Base-by-base conservation (phyloP, 257 asterid species). In the Ocimum tenuiflorum region DNA sequence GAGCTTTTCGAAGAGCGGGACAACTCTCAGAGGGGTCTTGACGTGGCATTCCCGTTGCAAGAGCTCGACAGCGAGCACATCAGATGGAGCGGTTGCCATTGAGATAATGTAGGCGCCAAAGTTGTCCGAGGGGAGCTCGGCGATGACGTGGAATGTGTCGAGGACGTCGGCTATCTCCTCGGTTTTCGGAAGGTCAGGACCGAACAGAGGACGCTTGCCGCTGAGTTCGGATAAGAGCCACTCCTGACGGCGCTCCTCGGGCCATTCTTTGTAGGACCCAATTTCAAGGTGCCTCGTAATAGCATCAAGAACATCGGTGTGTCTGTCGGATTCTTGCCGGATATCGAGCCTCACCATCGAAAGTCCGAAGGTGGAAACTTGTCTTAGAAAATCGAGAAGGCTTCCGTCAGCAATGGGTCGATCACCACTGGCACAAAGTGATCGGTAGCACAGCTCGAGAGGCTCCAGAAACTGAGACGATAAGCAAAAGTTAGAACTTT, bases 41-140 rank as follows among this genome's bases (percentile, higher is more conserved):
- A 91, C 91, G 29, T 76, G 87, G 78, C 96, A 91, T 71, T 82
- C 95, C 13, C 95, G 87, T 61, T 91, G 98, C 78, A 91, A 50
- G 61, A 91, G 96, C 80, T 91, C 98, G 0, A 91, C 95, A 0
- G 98, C 98, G 2, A 91, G 96, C 64, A 91, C 98, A 52, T 91
- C 98, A 20, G 98, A 91, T 3, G 98, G 88, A 62, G 96, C 80
- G 2, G 98, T 91, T 3, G 98, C 96, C 98, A 91, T 91, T 11
- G 98, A 91, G 43, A 91, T 91, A 12, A 91, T 80, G 73, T 91
- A 91, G 20, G 98, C 98, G 2, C 98, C 98, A 27, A 91, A 91
- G 41, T 42, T 83, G 51, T 91, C 96, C 0, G 89, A 19, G 0
- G 96, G 94, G 53, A 89, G 95, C 73, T 91, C 98, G 0, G 96